Conservation (phyloP, 768 basidiomycete genomes). For the Phanerochaete sordida region DNA sequence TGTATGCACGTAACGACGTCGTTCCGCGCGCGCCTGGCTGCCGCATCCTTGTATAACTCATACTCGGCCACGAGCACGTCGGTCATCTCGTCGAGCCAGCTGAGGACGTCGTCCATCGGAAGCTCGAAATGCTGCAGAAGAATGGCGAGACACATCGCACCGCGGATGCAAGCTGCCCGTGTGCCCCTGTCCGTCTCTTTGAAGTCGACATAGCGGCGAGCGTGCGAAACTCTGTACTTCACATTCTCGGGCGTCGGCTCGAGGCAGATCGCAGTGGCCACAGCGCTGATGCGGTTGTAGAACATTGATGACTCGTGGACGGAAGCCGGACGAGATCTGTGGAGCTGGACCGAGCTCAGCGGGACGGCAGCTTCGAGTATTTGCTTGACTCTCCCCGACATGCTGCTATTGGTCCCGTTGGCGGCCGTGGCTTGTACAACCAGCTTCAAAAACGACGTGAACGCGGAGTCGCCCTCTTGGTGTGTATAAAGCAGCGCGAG, state of each 20-base stretch:
- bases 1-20: conserved; percentile 39
- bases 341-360: conserved; percentile 65
- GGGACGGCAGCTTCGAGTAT: conserved; percentile 71
- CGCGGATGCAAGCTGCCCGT: conserved; percentile 70
- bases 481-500: conserved; percentile 47
- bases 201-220: conserved; percentile 66
- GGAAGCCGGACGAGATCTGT: conserved; percentile 46
- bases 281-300: conserved; percentile 76
- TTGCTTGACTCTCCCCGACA: conserved; percentile 32
- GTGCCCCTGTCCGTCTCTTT: conserved; percentile 58
- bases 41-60: conserved; percentile 24
- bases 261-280: conserved; percentile 68
- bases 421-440: conserved; percentile 65
- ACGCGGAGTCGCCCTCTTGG: conserved; percentile 63
- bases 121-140: conserved; percentile 54
- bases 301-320: conserved; percentile 65
- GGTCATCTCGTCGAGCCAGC: conserved; percentile 66
- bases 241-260: conserved; percentile 47
- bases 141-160: conserved; percentile 65
- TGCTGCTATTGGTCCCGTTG: conserved; percentile 26
- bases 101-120: conserved; percentile 47
- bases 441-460: conserved; percentile 78
- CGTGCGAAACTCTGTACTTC: conserved; percentile 55
- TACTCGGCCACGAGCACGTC: conserved; percentile 54
- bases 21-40: conserved; percentile 13